phyloP scores from a whole-genome alignment of 176 grass and related monocot species.

The Coix lacrymajobi region DNA sequence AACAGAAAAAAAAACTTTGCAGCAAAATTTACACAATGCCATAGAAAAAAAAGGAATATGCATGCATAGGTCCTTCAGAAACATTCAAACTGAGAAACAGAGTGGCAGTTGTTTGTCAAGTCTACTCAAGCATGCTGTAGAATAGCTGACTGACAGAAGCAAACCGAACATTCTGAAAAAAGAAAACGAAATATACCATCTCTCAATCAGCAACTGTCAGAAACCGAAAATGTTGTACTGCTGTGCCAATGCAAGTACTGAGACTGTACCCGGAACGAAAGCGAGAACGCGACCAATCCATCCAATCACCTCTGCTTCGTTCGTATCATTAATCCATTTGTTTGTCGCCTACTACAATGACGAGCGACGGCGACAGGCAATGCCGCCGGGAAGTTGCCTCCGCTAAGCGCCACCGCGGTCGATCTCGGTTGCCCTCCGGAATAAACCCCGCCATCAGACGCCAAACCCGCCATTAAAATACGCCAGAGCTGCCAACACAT shows the following conservation, averaged over 20 bases:
- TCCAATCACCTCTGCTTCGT: conserved; percentile 29
- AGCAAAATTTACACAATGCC: background rate
- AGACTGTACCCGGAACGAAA: background rate
- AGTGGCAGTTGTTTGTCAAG: background rate
- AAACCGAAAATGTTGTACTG: background rate
- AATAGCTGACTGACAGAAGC: background rate
- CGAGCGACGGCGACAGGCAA: conserved; percentile 27
- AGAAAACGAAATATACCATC: background rate
- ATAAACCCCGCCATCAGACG: conserved; percentile 8
- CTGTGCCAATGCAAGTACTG: background rate
- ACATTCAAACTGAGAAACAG: background rate
- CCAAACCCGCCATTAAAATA: conserved; percentile 23
- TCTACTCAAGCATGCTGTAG: conserved; percentile 2
- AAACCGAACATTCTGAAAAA: background rate
- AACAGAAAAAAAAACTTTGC: background rate
- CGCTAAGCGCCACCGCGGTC: conserved; percentile 16
- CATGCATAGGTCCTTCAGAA: background rate
- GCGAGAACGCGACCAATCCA: background rate
- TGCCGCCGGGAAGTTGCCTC: conserved; percentile 31
- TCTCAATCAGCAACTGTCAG: background rate
- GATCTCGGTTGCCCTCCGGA: conserved; percentile 11
- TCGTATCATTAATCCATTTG: conserved; percentile 23
- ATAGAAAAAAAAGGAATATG: background rate
- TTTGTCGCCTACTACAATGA: conserved; percentile 31
- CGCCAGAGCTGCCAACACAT: conserved; percentile 2